A percentile compares a stretch with the other conserved stretches of the same genome.
phyloP scores from a whole-genome alignment of 2,329 filamentous ascomycete species.

The Aureobasidium sp. region DNA sequence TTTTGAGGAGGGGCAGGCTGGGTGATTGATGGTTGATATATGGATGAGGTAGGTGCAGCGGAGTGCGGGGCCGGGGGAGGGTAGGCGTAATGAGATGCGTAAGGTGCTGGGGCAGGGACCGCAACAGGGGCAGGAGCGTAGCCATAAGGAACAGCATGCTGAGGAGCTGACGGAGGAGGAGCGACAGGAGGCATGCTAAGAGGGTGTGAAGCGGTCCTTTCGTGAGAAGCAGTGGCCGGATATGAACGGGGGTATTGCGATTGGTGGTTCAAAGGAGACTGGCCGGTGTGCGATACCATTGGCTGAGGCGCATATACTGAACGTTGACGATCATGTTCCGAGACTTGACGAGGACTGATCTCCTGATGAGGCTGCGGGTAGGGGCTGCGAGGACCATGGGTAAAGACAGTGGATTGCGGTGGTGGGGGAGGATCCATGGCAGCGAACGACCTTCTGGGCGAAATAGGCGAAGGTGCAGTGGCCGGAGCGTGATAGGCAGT shows the following conservation, averaged over 20 bases:
- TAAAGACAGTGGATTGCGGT: slow-evolving; percentile 14
- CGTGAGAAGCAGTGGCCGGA: slow-evolving; percentile 22
- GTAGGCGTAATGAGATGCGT: slow-evolving; percentile 29
- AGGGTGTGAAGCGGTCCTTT: slow-evolving; percentile 28
- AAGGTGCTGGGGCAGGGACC: slow-evolving; percentile 18
- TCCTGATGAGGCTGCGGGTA: slow-evolving; percentile 14
- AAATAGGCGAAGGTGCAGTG: slow-evolving; percentile 12
- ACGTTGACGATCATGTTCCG: slow-evolving; percentile 13
- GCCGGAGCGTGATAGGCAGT: slow-evolving; percentile 5
- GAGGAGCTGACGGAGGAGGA: slow-evolving; percentile 24
- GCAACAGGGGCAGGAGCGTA: slow-evolving; percentile 26
- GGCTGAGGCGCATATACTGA: slow-evolving; percentile 21
- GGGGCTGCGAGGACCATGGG: slow-evolving; percentile 14
- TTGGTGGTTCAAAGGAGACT: not conserved
- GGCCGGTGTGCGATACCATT: slow-evolving; percentile 15
- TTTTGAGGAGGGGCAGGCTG: slow-evolving; percentile 25
- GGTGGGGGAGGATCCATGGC: slow-evolving; percentile 23
- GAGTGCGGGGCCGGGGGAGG: slow-evolving; percentile 28
- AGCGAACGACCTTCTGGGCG: slow-evolving; percentile 22
- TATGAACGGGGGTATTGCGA: slow-evolving; percentile 12
- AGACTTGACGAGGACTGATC: slow-evolving; percentile 12
- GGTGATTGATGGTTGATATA: slow-evolving; percentile 32
- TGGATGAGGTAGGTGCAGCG: slow-evolving; percentile 25
- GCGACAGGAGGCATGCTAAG: slow-evolving; percentile 30
- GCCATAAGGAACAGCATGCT: slow-evolving; percentile 26